Evolutionary conservation across 2,329 filamentous ascomycete genomes (phyloP), one percentile per base, ranked within the genome.

Genomic region (Akanthomyces muscarius): DNA sequence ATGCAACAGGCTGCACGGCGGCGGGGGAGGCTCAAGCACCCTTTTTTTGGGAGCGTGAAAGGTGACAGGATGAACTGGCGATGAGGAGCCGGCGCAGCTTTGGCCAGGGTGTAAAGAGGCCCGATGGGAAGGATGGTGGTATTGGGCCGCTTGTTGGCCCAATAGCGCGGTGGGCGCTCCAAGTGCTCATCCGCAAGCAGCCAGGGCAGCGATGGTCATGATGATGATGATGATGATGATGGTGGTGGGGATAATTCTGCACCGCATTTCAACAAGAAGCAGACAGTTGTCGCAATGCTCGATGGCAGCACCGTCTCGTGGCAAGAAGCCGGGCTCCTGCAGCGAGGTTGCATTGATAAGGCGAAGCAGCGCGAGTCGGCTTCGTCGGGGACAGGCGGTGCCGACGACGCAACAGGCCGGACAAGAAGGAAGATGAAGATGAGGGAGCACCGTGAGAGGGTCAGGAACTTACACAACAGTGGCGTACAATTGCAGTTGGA

Each of bases 111-210:
- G 44, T 21, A 48, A 30, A 50, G 60, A 41, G 44, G 51, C 41
- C 51, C 52, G 52, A 44, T 55, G 42, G 21, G 33, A 55, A 41
- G 51, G 60, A 62, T 62, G 51, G 42, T 21, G 10, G 51, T 23
- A 50, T 62, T 55, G 60, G 60, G 60, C 60, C 60, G 60, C 60
- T 62, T 62, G 60, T 44, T 41, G 41, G 50, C 48, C 58, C 58
- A 61, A 61, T 61, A 44, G 30, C 28, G 28, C 47, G 14, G 28
- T 16, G 21, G 44, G 56, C 56, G 56, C 44, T 38, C 45, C 42
- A n/a, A 25, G 42, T 36, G 30, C 28, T 38, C 42, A 48, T 41
- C 25, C 41, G n/a, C 55, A 48, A 18, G 6, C 14, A 21, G n/a
- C 30, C 14, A 18, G n/a, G 44, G 33, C 33, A 28, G 14, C 21